These are phyloP conservation scores for Zea luxurians DNA, from an alignment of 176 grass and related monocot genomes.

Conservation along the genomic window DNA sequence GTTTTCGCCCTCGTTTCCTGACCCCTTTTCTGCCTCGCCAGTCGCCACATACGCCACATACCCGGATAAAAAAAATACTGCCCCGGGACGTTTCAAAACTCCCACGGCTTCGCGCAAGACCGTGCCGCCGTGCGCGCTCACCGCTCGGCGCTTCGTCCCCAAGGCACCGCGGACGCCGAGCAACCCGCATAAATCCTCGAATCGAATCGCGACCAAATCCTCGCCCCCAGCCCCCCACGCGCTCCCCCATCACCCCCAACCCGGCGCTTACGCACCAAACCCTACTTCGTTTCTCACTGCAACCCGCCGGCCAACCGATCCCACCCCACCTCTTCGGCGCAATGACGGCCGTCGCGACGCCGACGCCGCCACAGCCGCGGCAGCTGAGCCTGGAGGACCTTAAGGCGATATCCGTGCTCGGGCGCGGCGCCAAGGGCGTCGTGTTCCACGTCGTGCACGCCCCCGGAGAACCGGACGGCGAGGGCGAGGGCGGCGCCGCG, in stretches of 20 bases:
- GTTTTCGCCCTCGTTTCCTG: not conserved
- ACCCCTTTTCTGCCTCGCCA: not conserved
- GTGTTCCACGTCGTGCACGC: constrained; percentile 69
- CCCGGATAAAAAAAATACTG: not conserved
- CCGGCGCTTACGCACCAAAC: constrained; percentile 21
- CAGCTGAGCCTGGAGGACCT: constrained; percentile 68
- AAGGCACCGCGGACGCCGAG: constrained; percentile 17
- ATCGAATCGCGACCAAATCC: constrained; percentile 13
- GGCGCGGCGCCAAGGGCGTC: constrained; percentile 93
- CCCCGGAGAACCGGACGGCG: not conserved
- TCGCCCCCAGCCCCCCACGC: not conserved
- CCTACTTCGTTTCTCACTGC: constrained; percentile 19
- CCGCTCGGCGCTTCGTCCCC: constrained; percentile 41
- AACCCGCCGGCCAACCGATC: not conserved
- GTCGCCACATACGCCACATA: not conserved
- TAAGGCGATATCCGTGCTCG: constrained; percentile 70
- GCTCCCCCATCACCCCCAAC: no score
- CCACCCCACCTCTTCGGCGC: not conserved
- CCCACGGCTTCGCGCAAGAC: constrained; percentile 8
- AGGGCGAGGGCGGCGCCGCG: not conserved
- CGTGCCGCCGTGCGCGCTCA: not conserved
- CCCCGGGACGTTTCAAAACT: constrained; percentile 15
- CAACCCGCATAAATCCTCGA: constrained; percentile 28
- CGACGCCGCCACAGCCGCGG: constrained; percentile 15
- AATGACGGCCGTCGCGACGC: constrained; percentile 42